Conservation (phyloP, 1,284 basidiomycete species). For the Cutaneotrichosporon sp. region DNA sequence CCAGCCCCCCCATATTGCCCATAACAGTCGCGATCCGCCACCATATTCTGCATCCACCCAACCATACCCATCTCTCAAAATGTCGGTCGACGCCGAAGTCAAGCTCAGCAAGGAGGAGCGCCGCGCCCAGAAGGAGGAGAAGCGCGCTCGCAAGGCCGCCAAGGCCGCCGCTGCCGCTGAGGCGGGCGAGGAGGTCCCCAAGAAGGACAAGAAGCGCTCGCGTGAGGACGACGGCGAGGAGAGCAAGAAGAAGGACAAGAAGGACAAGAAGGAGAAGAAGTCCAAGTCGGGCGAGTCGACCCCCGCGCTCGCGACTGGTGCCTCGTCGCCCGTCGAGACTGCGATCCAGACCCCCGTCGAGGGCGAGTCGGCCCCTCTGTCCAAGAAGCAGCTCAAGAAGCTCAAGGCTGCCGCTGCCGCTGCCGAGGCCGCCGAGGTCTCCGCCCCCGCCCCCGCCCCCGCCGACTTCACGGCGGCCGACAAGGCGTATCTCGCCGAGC, state of each 20-base stretch:
- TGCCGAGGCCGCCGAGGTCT: slow-evolving; percentile 30
- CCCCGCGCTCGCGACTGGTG: slow-evolving; percentile 23
- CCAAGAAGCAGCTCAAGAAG: slow-evolving; percentile 52
- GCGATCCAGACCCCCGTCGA: slow-evolving; percentile 26
- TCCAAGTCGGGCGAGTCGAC: slow-evolving; percentile 45
- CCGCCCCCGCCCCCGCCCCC: slow-evolving; percentile 27
- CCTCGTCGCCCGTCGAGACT: slow-evolving; percentile 26
- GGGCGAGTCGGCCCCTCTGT: slow-evolving; percentile 22
- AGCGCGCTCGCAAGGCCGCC: slow-evolving; percentile 40
- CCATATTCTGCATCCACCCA: slow-evolving; percentile 5
- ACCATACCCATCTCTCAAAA: slow-evolving; percentile 26
- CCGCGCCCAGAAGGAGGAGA: slow-evolving; percentile 37
- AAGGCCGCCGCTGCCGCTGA: slow-evolving; percentile 27
- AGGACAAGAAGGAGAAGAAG: slow-evolving; percentile 44
- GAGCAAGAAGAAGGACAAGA: slow-evolving; percentile 17
- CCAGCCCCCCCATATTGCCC: neutral
- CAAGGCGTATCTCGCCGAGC: slow-evolving; percentile 66
- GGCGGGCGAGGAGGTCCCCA: slow-evolving; percentile 33
- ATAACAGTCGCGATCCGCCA: neutral
- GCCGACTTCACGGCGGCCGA: slow-evolving; percentile 55
- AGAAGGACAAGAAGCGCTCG: slow-evolving; percentile 42
- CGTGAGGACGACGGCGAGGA: slow-evolving; percentile 26
- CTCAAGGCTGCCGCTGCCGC: slow-evolving; percentile 34
- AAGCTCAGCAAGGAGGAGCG: slow-evolving; percentile 46
- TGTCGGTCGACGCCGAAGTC: slow-evolving; percentile 41